phyloP scores from a whole-genome alignment of 2,329 filamentous ascomycete species.

The Endothia cerciana region DNA sequence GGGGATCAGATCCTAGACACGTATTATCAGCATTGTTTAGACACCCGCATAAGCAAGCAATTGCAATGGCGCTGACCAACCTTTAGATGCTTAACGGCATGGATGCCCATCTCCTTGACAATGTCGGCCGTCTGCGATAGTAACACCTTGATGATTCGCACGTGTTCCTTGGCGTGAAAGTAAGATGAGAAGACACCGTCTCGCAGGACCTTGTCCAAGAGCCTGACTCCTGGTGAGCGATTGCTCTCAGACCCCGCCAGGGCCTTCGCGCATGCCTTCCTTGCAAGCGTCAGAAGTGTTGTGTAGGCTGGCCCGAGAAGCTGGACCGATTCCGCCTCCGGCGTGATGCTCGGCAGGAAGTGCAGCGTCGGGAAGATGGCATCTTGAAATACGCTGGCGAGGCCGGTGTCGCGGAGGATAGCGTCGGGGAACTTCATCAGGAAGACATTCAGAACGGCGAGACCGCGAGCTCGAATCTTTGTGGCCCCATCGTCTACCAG shows the following conservation, averaged over 20 bases:
- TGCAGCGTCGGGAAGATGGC: conserved; percentile 73
- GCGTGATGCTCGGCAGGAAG: conserved; percentile 76
- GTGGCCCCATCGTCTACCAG: conserved; percentile 67
- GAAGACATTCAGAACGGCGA: conserved; percentile 58
- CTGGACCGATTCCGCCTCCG: conserved; percentile 68
- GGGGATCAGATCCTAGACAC: conserved; percentile 64
- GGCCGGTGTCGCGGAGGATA: conserved; percentile 64
- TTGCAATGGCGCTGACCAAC: conserved; percentile 37
- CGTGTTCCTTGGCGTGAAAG: conserved; percentile 62
- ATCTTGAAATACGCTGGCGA: conserved; percentile 70
- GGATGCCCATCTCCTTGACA: conserved; percentile 61
- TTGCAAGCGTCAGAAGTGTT: conserved; percentile 64
- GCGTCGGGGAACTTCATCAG: conserved; percentile 56
- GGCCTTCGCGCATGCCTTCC: conserved; percentile 38
- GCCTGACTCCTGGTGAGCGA: conserved; percentile 35
- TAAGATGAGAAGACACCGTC: conserved; percentile 60
- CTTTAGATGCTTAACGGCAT: conserved; percentile 69
- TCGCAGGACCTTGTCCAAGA: conserved; percentile 60
- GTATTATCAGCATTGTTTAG: conserved; percentile 21
- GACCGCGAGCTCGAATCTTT: conserved; percentile 57
- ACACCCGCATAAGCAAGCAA: conserved; percentile 5
- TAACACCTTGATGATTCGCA: conserved; percentile 60
- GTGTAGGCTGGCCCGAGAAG: conserved; percentile 70
- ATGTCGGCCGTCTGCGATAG: conserved; percentile 54
- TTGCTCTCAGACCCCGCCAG: conserved; percentile 22